These are phyloP conservation scores for Lasiodiplodia gonubiensis DNA, from an alignment of 2,329 filamentous ascomycete species.

Conservation along the genomic window DNA sequence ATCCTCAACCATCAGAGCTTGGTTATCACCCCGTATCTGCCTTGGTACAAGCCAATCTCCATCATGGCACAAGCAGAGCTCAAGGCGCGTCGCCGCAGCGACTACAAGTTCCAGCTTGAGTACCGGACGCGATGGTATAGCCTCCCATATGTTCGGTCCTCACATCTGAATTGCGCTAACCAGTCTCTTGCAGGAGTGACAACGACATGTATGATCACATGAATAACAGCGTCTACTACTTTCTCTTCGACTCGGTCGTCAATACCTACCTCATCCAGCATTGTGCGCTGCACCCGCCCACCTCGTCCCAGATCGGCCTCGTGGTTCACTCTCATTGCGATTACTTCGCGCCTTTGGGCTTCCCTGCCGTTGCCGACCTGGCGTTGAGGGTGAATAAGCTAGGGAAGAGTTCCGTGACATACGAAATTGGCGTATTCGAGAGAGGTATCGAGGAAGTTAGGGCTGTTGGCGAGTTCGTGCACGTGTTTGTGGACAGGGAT, in stretches of 20 bases:
- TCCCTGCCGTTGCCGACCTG: slow-evolving; percentile 81
- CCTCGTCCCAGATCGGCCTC: slow-evolving; percentile 75
- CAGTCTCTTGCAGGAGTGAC: slow-evolving; percentile 69
- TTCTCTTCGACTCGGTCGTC: slow-evolving; percentile 86
- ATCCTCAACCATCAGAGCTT: not conserved
- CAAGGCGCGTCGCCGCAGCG: slow-evolving; percentile 68
- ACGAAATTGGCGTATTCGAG: slow-evolving; percentile 88
- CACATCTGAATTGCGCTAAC: slow-evolving; percentile 19
- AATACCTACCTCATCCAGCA: slow-evolving; percentile 85
- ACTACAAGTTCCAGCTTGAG: slow-evolving; percentile 80
- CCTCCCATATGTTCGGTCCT: not conserved
- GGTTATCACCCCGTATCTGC: no score
- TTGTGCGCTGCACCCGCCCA: slow-evolving; percentile 74
- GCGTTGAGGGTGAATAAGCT: slow-evolving; percentile 82
- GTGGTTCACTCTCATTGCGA: slow-evolving; percentile 86
- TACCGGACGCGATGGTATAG: slow-evolving; percentile 88
- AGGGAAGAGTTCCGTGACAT: slow-evolving; percentile 84
- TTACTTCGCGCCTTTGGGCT: slow-evolving; percentile 81
- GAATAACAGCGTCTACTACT: slow-evolving; percentile 88
- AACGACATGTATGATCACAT: slow-evolving; percentile 96
- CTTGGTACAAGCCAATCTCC: not conserved
- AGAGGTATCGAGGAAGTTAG: slow-evolving; percentile 74
- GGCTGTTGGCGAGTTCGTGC: slow-evolving; percentile 83
- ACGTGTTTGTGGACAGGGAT: slow-evolving; percentile 83
- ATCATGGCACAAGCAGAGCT: slow-evolving; percentile 29